A percentile compares a stretch with the other conserved stretches of the same genome.
These are phyloP conservation scores for Xylaria intraflava DNA, from an alignment of 495 filamentous ascomycete genomes.

Conservation along the genomic window DNA sequence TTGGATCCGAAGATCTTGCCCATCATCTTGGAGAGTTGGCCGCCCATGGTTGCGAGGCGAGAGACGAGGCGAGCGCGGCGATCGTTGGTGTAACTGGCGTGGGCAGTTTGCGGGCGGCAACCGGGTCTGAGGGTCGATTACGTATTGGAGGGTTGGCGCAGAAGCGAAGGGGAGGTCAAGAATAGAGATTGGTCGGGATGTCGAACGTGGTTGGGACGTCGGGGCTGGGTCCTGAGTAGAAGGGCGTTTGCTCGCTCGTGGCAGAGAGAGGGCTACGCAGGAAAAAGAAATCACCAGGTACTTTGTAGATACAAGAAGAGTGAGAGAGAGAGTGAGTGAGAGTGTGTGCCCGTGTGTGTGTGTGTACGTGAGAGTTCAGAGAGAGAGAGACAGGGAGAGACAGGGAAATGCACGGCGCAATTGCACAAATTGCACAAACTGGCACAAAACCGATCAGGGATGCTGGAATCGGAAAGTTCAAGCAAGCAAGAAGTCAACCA, in stretches of 20 bases:
- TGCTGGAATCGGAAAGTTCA: too few species aligned
- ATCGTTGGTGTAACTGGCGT: not conserved
- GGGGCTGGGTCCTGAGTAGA: too few species aligned
- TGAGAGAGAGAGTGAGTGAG: not conserved
- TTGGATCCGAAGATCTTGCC: conserved; percentile 97
- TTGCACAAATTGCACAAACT: too few species aligned
- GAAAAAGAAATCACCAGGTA: too few species aligned
- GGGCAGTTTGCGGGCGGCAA: not conserved
- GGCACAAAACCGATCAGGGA: too few species aligned
- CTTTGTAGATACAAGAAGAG: too few species aligned
- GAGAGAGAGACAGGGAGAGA: too few species aligned
- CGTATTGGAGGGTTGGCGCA: not conserved
- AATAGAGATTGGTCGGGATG: not conserved
- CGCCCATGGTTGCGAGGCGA: conserved; percentile 58
- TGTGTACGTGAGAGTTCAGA: not conserved
- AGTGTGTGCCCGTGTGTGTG: not conserved
- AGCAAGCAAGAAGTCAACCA: too few species aligned
- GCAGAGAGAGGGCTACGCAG: too few species aligned
- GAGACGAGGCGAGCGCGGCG: not conserved
- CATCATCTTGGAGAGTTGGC: conserved; percentile 79
- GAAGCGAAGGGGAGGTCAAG: not conserved
- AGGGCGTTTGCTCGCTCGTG: too few species aligned
- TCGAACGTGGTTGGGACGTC: not conserved
- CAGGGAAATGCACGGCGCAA: too few species aligned
- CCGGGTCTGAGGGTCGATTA: not conserved